These are phyloP conservation scores for Diaporthe australafricana DNA, from an alignment of 2,329 filamentous ascomycete species.

Conservation along the genomic window DNA sequence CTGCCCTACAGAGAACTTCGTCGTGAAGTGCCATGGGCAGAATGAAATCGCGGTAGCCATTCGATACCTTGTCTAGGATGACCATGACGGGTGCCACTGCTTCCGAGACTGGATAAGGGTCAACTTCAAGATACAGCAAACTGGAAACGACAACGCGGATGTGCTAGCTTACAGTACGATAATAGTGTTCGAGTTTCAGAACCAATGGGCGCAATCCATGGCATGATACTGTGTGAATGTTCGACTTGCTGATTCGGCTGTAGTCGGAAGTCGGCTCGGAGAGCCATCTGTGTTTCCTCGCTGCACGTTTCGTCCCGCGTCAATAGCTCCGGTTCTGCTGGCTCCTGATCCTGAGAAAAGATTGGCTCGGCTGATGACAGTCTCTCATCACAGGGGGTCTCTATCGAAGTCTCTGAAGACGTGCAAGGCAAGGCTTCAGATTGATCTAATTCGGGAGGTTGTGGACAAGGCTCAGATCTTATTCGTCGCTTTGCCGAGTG, in stretches of 20 bases:
- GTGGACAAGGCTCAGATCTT: not conserved
- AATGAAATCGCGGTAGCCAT: constrained; percentile 13
- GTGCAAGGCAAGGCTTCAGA: not conserved
- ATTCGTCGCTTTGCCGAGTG: not conserved
- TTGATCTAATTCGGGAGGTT: not conserved
- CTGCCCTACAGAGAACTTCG: constrained; percentile 7
- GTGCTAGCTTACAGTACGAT: not conserved
- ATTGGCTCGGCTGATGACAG: not conserved
- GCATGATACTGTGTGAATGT: not conserved
- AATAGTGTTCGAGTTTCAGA: not conserved
- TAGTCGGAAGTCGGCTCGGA: not conserved
- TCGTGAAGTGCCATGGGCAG: constrained; percentile 9
- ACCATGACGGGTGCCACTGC: constrained; percentile 14
- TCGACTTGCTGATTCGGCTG: not conserved
- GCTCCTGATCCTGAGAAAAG: not conserved
- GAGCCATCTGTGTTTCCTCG: not conserved
- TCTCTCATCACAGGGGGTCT: fast-evolving
- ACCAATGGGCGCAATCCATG: not conserved
- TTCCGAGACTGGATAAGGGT: not conserved
- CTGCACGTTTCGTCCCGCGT: not conserved
- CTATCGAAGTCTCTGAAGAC: not conserved
- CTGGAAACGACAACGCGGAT: fast-evolving
- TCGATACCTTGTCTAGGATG: constrained; percentile 9
- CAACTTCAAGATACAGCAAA: not conserved
- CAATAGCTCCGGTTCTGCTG: not conserved